These are phyloP conservation scores for Fagopyrum tataricum DNA, from an alignment of 148 eudicot genomes.

Conservation along the genomic window DNA sequence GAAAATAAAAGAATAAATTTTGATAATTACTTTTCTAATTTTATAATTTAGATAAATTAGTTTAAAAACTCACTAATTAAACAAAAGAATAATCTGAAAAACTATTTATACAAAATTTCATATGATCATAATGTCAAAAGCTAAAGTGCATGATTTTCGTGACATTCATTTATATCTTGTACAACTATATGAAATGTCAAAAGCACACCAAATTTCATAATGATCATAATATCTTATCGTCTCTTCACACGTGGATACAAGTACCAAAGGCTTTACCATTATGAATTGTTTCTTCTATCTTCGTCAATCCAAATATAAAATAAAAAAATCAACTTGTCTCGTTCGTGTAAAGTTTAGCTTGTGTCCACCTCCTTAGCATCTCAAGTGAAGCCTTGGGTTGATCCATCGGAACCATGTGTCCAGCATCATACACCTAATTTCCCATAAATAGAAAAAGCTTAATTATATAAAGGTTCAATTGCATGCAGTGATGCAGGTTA, in stretches of 20 bases:
- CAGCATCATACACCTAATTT: slow-evolving; percentile 54
- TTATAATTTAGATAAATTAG: no score
- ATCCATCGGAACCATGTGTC: slow-evolving; percentile 90
- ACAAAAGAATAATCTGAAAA: no score
- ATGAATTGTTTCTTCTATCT: background rate
- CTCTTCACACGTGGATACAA: background rate
- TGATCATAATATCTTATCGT: background rate
- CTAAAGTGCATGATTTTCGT: background rate
- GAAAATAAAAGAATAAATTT: no score
- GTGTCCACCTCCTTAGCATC: slow-evolving; percentile 72
- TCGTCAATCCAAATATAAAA: background rate
- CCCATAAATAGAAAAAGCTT: background rate
- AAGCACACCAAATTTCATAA: slow-evolving; percentile 1
- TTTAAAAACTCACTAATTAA: no score
- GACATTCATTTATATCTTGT: background rate
- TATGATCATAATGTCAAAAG: no score
- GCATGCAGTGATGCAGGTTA: no score
- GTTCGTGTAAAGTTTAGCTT: slow-evolving; percentile 30
- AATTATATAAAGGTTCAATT: no score
- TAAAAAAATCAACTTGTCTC: slow-evolving; percentile 3
- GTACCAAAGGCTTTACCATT: background rate
- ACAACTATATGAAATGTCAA: background rate
- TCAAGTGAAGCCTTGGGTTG: slow-evolving; percentile 77
- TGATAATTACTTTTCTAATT: no score
- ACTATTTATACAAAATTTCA: no score